Evolutionary conservation across 1,139 yeast species (phyloP), one percentile per base, ranked within the genome.

Genomic region (Pichia sp.): DNA sequence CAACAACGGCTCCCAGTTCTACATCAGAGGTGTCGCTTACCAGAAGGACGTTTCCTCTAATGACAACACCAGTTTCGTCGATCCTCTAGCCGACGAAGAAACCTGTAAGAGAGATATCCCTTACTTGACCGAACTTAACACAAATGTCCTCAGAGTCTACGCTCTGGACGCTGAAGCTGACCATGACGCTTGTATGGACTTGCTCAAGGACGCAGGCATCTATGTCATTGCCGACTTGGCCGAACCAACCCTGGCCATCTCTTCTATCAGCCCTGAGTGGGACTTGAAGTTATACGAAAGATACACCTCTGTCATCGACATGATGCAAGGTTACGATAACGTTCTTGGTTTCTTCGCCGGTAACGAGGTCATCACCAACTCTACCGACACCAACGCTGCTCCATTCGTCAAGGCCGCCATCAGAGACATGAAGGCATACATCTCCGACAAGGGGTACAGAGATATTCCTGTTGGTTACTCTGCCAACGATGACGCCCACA

Each of bases 341-440:
- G 81, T 87, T 49, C 75, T 87, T 60, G 95, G 93, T 51, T 85
- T 84, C 73, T 87, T 86, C 67, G 95, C 93, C 44, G 93, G 88
- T 69, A 87, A 87, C 66, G 95, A 87, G 73, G 95, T 87, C 53
- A 79, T 87, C 62, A 85, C 87, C 66, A 84, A 85, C 64, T 70
- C 67, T 40, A 69, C 79, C 59, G 85, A 84, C 71, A 84, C 90
- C 55, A 85, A 79, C 59, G 86, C 92, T 57, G 86, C 93, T 55
- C 87, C 92, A 32, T 87, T 79, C 64, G 90, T 87, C 59, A 87
- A 86, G 72, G 93, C 93, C 59, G 92, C 93, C 42, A 71, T 87
- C 55, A 82, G 95, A 77, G 95, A 87, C 70, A 78, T 84, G 67
- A 87, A 84, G 72, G 71, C 77, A 23, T 87, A 87, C 71, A 85